phyloP scores from a whole-genome alignment of 805 yeast species.

The Nakazawaea peltata region DNA sequence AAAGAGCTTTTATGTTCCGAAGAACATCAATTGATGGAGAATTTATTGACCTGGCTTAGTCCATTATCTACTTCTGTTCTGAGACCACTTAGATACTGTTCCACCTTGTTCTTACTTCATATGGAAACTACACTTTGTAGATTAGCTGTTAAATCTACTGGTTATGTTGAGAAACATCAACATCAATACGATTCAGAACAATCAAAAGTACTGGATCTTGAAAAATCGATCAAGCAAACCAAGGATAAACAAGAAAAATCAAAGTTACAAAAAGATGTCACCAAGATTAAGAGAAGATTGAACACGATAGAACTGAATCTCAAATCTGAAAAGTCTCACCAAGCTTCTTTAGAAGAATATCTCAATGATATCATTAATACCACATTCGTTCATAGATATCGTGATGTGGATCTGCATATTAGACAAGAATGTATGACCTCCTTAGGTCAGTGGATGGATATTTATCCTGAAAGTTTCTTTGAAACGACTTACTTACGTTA shows the following conservation, averaged over 20 bases:
- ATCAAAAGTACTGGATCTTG: conserved; percentile 22
- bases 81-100: conserved; percentile 61
- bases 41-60: conserved; percentile 66
- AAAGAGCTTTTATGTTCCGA: conserved; percentile 47
- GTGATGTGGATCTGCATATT: conserved; percentile 68
- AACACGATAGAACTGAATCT: conserved; percentile 37
- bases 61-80: conserved; percentile 62
- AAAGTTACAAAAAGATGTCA: conserved; percentile 21
- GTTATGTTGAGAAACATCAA: conserved; percentile 33
- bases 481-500: conserved; percentile 66
- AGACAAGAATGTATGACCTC: conserved; percentile 60
- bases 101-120: conserved; percentile 51
- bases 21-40: conserved; percentile 38
- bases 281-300: conserved; percentile 30
- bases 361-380: conserved; percentile 60
- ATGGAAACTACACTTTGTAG: conserved; percentile 57
- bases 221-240: conserved; percentile 22
- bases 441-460: conserved; percentile 66
- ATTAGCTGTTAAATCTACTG: conserved; percentile 28
- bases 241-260: conserved; percentile 19
- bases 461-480: conserved; percentile 62
- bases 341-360: conserved; percentile 43
- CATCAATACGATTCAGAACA: conserved; percentile 30
- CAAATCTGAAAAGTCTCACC: conserved; percentile 35
- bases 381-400: conserved; percentile 67